phyloP scores from a whole-genome alignment of 2,329 filamentous ascomycete genomes.

The Verticillium klebahnii region DNA sequence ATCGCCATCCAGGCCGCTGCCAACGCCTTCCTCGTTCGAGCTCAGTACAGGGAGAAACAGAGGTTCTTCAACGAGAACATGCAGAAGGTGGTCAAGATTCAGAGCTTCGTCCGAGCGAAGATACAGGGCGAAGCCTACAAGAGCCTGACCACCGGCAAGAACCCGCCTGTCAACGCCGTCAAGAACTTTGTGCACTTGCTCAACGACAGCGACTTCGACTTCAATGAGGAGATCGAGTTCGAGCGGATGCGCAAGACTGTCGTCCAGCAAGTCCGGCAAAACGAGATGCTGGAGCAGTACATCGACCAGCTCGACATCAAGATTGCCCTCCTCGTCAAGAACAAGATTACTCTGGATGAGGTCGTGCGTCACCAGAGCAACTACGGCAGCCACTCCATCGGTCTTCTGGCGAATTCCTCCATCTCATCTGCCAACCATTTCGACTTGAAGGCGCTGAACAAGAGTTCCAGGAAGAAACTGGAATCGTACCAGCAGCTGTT shows the following conservation, averaged over 20 bases:
- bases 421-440: constrained; percentile 89
- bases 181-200: constrained; percentile 97
- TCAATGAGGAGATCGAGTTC: constrained; percentile 97
- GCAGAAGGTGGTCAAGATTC: constrained; percentile 98
- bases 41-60: constrained; percentile 76
- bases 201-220: constrained; percentile 98
- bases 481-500: constrained; percentile 97
- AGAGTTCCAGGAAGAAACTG: constrained; percentile 89
- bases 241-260: constrained; percentile 93
- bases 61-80: constrained; percentile 93
- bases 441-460: constrained; percentile 95
- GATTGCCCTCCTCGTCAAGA: constrained; percentile 95
- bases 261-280: constrained; percentile 93
- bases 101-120: constrained; percentile 91
- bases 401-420: constrained; percentile 79
- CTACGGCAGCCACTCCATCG: constrained; percentile 84
- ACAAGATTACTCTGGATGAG: constrained; percentile 98
- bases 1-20: constrained; percentile 70
- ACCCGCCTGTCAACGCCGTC: constrained; percentile 91
- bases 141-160: constrained; percentile 91
- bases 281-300: constrained; percentile 95
- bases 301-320: constrained; percentile 99
- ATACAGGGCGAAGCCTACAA: constrained; percentile 98
- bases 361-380: constrained; percentile 96
- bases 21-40: constrained; percentile 69